phyloP scores from a whole-genome alignment of 345 rosid genomes.

The Hypericum androsaemum region DNA sequence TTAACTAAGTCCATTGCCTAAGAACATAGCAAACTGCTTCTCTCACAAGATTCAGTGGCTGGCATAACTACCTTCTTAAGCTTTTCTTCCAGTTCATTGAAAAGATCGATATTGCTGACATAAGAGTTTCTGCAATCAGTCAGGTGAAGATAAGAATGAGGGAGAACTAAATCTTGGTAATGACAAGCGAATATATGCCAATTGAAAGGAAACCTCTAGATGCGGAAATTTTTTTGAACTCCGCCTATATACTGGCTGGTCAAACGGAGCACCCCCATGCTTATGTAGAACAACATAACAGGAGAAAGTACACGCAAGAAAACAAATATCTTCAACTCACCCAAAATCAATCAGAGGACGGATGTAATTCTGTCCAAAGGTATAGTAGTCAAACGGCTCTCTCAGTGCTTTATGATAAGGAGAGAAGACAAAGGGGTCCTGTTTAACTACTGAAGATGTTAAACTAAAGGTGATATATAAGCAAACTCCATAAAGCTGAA shows the following conservation, averaged over 20 bases:
- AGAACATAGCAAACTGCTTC: background rate
- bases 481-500: constrained; percentile 8
- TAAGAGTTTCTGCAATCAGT: constrained; percentile 60
- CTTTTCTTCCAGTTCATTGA: constrained; percentile 65
- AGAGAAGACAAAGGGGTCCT: constrained; percentile 70
- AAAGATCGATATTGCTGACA: constrained; percentile 61
- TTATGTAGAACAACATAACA: too few relatives aligned
- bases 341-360: constrained; percentile 78
- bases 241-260: too few relatives aligned
- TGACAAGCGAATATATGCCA: too few relatives aligned
- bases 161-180: too few relatives aligned
- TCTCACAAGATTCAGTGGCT: background rate
- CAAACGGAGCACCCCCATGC: too few relatives aligned
- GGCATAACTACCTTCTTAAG: constrained; percentile 45
- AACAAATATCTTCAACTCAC: constrained; percentile 33
- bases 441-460: constrained; percentile 23
- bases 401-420: constrained; percentile 81
- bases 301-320: background rate
- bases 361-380: constrained; percentile 86
- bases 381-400: constrained; percentile 89
- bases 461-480: constrained; percentile 14
- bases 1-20: too few relatives aligned
- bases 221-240: too few relatives aligned
- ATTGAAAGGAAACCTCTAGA: too few relatives aligned
- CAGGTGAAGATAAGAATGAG: too few relatives aligned